These are phyloP conservation scores for Ottelia alismoides DNA, from an alignment of 106 monocot species.

Conservation along the genomic window DNA sequence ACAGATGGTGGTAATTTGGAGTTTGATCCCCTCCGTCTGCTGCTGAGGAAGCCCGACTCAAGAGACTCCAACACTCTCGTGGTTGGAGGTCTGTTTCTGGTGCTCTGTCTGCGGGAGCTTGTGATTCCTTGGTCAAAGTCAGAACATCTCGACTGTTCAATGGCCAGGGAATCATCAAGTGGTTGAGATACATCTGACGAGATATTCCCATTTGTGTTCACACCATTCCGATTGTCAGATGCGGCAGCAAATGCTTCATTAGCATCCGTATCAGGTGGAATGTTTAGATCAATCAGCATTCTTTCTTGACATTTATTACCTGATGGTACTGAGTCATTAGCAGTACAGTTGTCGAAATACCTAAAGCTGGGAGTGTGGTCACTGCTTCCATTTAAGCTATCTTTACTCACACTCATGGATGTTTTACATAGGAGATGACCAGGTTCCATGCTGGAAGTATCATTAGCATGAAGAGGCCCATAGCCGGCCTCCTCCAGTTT, in stretches of 20 bases:
- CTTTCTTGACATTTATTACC: background rate
- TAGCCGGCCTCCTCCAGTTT: background rate
- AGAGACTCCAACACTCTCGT: constrained; percentile 83
- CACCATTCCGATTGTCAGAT: background rate
- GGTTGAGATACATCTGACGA: background rate
- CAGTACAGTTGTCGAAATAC: too few relatives aligned
- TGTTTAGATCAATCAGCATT: constrained; percentile 27
- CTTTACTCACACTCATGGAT: too few relatives aligned
- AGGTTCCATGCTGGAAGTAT: too few relatives aligned
- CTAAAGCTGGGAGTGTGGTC: too few relatives aligned
- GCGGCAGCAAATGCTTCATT: constrained; percentile 20
- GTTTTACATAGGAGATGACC: too few relatives aligned
- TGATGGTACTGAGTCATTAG: background rate
- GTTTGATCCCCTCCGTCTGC: constrained; percentile 16
- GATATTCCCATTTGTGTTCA: constrained; percentile 5
- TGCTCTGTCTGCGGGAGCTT: constrained; percentile 60
- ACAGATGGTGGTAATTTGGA: constrained; percentile 1
- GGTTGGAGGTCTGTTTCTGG: constrained; percentile 79
- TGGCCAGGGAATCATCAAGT: constrained; percentile 5
- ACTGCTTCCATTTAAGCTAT: too few relatives aligned
- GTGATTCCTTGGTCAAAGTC: constrained; percentile 1
- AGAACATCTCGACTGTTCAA: background rate
- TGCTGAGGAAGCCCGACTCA: constrained; percentile 64
- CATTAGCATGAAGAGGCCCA: background rate
- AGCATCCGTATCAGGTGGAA: constrained; percentile 35